Percentiles rank a stretch among this genome's conserved stretches.
phyloP scores from a whole-genome alignment of 169 alveolate species.

The Sarcocystis neurona region DNA sequence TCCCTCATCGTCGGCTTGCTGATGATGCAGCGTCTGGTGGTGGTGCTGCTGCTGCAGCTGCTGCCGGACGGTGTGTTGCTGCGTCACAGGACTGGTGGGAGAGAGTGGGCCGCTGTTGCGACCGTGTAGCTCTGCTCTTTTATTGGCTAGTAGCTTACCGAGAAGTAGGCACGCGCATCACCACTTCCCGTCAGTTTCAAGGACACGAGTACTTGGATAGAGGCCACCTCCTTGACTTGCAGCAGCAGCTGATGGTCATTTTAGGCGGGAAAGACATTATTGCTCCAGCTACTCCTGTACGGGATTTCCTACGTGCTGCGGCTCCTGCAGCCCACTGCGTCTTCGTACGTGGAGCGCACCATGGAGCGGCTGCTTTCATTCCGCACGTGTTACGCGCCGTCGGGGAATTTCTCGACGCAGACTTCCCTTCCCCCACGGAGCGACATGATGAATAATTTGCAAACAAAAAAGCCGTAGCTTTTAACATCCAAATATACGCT shows the following conservation, averaged over 20 bases:
- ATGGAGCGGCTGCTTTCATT: conserved; percentile 13
- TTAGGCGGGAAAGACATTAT: conserved; percentile 12
- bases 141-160: conserved; percentile 14
- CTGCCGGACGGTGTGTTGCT: too few species aligned
- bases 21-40: too few species aligned
- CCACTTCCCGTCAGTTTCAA: conserved; percentile 19
- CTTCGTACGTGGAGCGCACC: conserved; percentile 22
- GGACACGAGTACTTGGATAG: conserved; percentile 24
- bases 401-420: not conserved
- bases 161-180: conserved; percentile 19
- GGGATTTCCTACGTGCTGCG: not conserved
- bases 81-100: too few species aligned
- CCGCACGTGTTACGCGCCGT: not conserved
- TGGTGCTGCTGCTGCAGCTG: too few species aligned
- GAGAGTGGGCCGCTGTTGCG: too few species aligned
- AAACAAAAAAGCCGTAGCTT: too few species aligned
- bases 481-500: too few species aligned
- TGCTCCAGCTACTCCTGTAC: not conserved
- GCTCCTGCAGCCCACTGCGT: conserved; percentile 15
- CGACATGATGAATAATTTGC: too few species aligned
- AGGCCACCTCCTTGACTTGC: not conserved
- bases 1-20: too few species aligned
- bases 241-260: not conserved
- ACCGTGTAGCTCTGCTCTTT: not conserved
- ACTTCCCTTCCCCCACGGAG: not conserved